A percentile compares a stretch with the other conserved stretches of the same genome.
Evolutionary conservation across 345 rosid genomes (phyloP).

Genomic region (Arabidopsis arenosa): DNA sequence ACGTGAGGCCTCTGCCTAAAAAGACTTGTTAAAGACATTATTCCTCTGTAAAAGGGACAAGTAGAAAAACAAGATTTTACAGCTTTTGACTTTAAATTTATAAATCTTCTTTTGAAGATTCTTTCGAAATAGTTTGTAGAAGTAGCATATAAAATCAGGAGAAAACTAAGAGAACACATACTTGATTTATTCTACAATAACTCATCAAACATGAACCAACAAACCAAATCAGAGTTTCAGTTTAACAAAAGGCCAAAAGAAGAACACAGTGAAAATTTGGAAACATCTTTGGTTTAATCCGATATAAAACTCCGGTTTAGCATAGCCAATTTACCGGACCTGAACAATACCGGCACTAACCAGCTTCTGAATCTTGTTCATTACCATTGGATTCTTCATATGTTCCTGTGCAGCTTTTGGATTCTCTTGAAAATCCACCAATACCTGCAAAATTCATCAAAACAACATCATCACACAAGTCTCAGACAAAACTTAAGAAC

Average conservation of each 20-base stretch:
- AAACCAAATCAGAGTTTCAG: conserved; percentile 11
- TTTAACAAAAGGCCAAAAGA: conserved; percentile 6
- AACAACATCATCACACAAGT: conserved; percentile 1
- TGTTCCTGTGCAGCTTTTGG: conserved; percentile 96
- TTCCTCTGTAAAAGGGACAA: too few relatives aligned
- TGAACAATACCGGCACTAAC: conserved; percentile 92
- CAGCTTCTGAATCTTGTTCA: conserved; percentile 92
- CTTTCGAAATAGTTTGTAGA: too few relatives aligned
- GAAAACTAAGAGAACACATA: background rate
- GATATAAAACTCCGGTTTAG: background rate
- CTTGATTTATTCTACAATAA: background rate
- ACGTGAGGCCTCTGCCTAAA: background rate
- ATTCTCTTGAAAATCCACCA: conserved; percentile 91
- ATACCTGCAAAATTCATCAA: conserved; percentile 53
- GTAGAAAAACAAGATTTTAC: too few relatives aligned
- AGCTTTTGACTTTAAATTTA: too few relatives aligned
- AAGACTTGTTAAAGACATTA: background rate
- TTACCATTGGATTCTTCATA: conserved; percentile 88
- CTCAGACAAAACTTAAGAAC: background rate
- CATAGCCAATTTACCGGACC: conserved; percentile 50
- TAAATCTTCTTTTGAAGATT: too few relatives aligned
- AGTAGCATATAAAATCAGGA: background rate
- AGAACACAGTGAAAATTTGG: background rate
- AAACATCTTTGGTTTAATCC: background rate
- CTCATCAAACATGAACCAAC: conserved; percentile 6